These are phyloP conservation scores for Cutaneotrichosporon cavernicola DNA, from an alignment of 1,284 basidiomycete species.

Conservation along the genomic window DNA sequence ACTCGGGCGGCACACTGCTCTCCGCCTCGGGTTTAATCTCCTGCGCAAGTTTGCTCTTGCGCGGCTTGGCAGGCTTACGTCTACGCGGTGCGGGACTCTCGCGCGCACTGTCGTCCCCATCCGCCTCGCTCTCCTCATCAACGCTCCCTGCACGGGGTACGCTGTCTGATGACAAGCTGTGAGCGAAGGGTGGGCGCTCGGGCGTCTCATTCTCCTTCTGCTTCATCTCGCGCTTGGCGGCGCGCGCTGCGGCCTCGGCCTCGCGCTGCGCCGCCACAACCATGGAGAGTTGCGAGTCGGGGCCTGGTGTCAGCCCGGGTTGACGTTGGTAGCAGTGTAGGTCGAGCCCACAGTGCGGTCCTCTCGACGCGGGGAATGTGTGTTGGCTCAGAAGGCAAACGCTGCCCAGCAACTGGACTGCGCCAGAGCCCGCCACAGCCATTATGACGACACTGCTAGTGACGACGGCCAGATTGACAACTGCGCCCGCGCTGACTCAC, in stretches of 20 bases:
- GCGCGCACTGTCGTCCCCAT: conserved; percentile 28
- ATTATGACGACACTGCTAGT: too few species aligned
- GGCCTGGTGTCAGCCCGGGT: conserved; percentile 32
- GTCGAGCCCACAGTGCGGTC: too few species aligned
- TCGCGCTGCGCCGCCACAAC: conserved; percentile 42
- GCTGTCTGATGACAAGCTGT: conserved; percentile 26
- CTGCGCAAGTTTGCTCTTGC: conserved; percentile 47
- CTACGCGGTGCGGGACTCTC: conserved; percentile 19
- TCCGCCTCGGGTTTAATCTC: conserved; percentile 35
- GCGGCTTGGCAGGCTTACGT: conserved; percentile 26
- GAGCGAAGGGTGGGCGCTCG: conserved; percentile 23
- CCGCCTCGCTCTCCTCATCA: conserved; percentile 28
- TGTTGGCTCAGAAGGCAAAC: neutral
- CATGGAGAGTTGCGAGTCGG: conserved; percentile 38
- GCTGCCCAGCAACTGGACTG: neutral
- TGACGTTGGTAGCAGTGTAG: neutral
- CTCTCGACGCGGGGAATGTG: too few species aligned
- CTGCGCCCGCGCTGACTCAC: conserved; percentile 27
- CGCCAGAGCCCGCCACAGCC: neutral
- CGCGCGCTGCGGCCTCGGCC: conserved; percentile 32
- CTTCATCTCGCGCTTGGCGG: conserved; percentile 24
- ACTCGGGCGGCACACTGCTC: conserved; percentile 1
- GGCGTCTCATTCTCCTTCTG: conserved; percentile 17
- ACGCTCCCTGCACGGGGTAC: conserved; percentile 15
- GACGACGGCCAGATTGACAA: too few species aligned